These are phyloP conservation scores for Torulaspora globosa DNA, from an alignment of 1,139 yeast species.

Conservation along the genomic window DNA sequence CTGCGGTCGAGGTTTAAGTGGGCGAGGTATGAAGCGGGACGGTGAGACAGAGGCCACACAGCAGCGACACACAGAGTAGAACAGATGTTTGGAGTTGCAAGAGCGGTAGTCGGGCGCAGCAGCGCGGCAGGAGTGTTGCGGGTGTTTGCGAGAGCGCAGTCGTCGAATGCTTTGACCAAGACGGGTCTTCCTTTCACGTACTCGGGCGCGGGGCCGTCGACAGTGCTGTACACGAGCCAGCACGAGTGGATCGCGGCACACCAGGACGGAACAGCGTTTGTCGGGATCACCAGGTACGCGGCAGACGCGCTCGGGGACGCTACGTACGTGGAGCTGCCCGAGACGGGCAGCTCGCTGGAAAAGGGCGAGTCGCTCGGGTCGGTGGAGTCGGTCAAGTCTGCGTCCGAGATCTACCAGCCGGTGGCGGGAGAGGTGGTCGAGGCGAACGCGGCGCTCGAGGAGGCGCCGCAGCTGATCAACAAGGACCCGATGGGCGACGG, in stretches of 20 bases:
- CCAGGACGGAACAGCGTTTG: conserved; percentile 73
- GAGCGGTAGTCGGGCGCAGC: neutral
- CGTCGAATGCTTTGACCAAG: conserved; percentile 32
- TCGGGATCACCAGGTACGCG: conserved; percentile 94
- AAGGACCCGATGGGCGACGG: conserved; percentile 89
- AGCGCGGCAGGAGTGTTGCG: conserved; percentile 7
- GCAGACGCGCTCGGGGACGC: conserved; percentile 98
- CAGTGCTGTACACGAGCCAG: conserved; percentile 72
- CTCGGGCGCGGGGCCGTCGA: conserved; percentile 31
- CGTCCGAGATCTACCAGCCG: conserved; percentile 90
- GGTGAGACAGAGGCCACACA: no score
- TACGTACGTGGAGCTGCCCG: conserved; percentile 88
- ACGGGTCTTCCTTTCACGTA: conserved; percentile 33
- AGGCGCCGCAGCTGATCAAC: conserved; percentile 74
- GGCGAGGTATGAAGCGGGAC: no score
- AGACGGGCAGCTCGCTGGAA: conserved; percentile 59
- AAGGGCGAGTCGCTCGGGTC: conserved; percentile 86
- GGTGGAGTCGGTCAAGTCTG: conserved; percentile 91
- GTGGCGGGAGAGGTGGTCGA: conserved; percentile 73
- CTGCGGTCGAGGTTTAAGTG: no score
- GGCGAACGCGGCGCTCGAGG: conserved; percentile 62
- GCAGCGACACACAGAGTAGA: no score
- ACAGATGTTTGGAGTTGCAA: conserved; percentile 3
- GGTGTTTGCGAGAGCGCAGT: conserved; percentile 21
- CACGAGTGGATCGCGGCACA: conserved; percentile 96